Evolutionary conservation across 2,329 filamentous ascomycete species (phyloP).

Genomic region (Alternaria consortialis): DNA sequence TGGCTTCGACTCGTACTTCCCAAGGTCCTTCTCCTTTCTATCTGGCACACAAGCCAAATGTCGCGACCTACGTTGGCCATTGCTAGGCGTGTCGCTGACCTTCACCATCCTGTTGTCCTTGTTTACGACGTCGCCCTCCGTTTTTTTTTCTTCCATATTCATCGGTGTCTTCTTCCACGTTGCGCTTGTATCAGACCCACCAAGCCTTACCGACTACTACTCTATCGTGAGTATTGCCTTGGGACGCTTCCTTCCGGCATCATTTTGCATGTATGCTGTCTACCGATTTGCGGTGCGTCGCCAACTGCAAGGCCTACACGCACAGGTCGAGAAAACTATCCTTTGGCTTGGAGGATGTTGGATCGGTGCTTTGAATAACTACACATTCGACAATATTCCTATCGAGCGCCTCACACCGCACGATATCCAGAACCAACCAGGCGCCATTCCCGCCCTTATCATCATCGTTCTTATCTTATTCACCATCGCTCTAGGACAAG

Average conservation of each 20-base stretch:
- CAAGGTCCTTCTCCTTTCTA: conserved; percentile 83
- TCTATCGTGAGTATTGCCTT: conserved; percentile 79
- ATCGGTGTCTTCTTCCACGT: conserved; percentile 87
- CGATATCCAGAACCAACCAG: conserved; percentile 88
- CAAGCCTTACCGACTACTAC: conserved; percentile 71
- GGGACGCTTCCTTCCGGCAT: conserved; percentile 84
- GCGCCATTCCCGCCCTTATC: conserved; percentile 82
- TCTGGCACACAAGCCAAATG: conserved; percentile 71
- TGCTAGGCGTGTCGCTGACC: conserved; percentile 81
- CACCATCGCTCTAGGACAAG: conserved; percentile 74
- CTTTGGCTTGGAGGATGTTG: conserved; percentile 91
- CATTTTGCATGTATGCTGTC: conserved; percentile 87
- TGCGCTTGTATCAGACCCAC: conserved; percentile 87
- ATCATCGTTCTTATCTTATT: conserved; percentile 77
- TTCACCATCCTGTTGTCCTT: conserved; percentile 82
- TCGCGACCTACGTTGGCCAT: conserved; percentile 81
- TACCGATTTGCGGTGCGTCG: conserved; percentile 83
- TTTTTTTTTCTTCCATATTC: conserved; percentile 88
- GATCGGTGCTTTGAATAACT: conserved; percentile 91
- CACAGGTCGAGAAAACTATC: conserved; percentile 88
- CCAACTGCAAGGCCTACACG: conserved; percentile 74
- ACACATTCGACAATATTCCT: conserved; percentile 93
- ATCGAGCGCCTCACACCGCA: conserved; percentile 91
- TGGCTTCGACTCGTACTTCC: conserved; percentile 87
- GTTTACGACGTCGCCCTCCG: conserved; percentile 77